These are phyloP conservation scores for Colletotrichum musae DNA, from an alignment of 2,329 filamentous ascomycete genomes.

Conservation along the genomic window DNA sequence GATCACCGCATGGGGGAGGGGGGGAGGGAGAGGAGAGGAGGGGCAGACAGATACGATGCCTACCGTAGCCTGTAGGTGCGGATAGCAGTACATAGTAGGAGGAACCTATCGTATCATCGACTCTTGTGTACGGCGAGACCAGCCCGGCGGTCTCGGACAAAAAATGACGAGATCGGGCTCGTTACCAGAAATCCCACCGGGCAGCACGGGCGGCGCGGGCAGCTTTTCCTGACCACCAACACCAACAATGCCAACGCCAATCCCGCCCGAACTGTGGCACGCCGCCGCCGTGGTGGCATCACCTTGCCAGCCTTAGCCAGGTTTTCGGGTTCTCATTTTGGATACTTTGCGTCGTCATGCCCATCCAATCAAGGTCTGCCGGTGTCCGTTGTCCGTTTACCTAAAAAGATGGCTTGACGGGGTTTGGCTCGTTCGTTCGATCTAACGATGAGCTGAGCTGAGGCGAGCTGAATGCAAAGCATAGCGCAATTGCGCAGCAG, in stretches of 20 bases:
- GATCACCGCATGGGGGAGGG: slow-evolving; percentile 30
- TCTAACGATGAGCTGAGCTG: too few species aligned
- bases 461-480: slow-evolving; percentile 3
- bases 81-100: too few species aligned
- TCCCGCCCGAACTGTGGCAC: background rate
- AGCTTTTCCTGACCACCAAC: background rate
- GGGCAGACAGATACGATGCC: background rate
- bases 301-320: background rate
- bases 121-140: background rate
- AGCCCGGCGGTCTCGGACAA: slow-evolving; percentile 16
- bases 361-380: slow-evolving; percentile 20
- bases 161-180: slow-evolving; percentile 28
- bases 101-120: too few species aligned
- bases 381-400: slow-evolving; percentile 5
- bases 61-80: too few species aligned
- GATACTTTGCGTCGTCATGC: slow-evolving; percentile 31
- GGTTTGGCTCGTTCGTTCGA: too few species aligned
- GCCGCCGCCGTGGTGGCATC: background rate
- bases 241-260: background rate
- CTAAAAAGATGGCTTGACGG: background rate
- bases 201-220: slow-evolving; percentile 8
- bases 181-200: background rate
- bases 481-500: background rate
- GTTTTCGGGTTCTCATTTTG: slow-evolving; percentile 10
- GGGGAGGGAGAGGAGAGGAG: slow-evolving; percentile 11